Evolutionary conservation across 2,329 filamentous ascomycete species (phyloP), one percentile per base, ranked within the genome.

Genomic region (Westerdykella sp.): DNA sequence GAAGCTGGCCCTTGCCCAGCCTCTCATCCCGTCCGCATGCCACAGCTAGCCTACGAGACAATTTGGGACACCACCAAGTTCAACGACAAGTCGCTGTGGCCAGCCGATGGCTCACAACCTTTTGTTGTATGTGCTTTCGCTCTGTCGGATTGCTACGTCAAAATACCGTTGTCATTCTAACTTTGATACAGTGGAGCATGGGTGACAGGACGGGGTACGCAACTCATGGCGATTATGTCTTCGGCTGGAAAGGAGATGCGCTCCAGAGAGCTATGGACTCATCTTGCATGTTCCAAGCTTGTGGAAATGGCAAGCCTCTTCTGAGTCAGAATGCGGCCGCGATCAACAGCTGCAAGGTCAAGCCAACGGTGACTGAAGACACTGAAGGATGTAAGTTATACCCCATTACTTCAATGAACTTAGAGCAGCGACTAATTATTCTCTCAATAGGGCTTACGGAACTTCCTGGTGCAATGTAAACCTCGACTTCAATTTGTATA

Each of bases 151-250:
- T 41, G 22, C 21, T 12, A 25, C 30, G n/a, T 5, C 4, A 23
- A 23, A 37, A 23, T 42, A 42, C 40, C 11, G 11, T 28, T 42
- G n/a, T 25, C 9, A 16, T 16, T 44, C 12, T 16, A 38, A 43
- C 18, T 16, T 14, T 2, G 34, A 43, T 39, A 16, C 34, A 34
- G 22, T 63, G 60, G 60, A 55, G 49, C 3, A 56, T 52, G 34
- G 60, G 57, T 11, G 60, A 63, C 37, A 47, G 37, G 31, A 55
- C 50, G 13, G 60, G 60, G 2, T 63, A 44, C 39, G 51, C 51
- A 22, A 58, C 53, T 4, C 60, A 63, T 47, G 60, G 56, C 10
- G 60, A 63, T 46, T 63, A 63, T 41, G 39, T 63, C 16, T 63
- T 63, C 41, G 60, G 60, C 6, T 63, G 60, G 59, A 58, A 60